phyloP scores from a whole-genome alignment of 2,329 filamentous ascomycete species.

The Talaromyces atroroseus region DNA sequence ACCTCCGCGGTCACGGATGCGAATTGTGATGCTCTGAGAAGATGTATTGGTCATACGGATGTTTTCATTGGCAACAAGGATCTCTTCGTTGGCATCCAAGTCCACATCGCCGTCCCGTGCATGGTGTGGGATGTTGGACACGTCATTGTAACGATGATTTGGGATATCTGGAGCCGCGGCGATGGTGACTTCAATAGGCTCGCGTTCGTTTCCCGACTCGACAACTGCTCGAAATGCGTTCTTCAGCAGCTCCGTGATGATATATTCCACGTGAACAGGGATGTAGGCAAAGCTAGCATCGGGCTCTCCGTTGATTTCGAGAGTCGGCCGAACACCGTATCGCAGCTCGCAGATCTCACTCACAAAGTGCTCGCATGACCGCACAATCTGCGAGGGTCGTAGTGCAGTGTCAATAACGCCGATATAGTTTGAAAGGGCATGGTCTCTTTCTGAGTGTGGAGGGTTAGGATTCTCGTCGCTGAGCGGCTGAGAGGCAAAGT shows the following conservation, averaged over 20 bases:
- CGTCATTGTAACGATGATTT: conserved; percentile 19
- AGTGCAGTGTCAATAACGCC: conserved; percentile 92
- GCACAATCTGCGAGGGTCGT: conserved; percentile 72
- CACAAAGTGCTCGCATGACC: conserved; percentile 82
- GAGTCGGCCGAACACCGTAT: conserved; percentile 78
- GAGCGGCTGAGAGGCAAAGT: conserved; percentile 68
- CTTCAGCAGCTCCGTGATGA: conserved; percentile 91
- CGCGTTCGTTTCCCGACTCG: conserved; percentile 70
- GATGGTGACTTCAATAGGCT: conserved; percentile 88
- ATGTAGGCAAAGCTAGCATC: conserved; percentile 89
- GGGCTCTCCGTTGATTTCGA: conserved; percentile 78
- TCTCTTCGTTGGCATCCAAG: conserved; percentile 18
- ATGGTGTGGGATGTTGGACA: conserved; percentile 41
- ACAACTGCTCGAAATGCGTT: conserved; percentile 94
- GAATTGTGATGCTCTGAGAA: conserved; percentile 81
- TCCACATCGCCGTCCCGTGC: conserved; percentile 22
- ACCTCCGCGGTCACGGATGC: conserved; percentile 91
- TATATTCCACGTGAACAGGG: conserved; percentile 95
- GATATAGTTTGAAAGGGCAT: conserved; percentile 60
- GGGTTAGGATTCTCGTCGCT: conserved; percentile 49
- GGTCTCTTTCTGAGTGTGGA: conserved; percentile 17
- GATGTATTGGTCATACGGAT: conserved; percentile 36
- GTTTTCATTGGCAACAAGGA: conserved; percentile 27
- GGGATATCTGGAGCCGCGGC: conserved; percentile 59
- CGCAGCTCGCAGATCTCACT: conserved; percentile 95